Base-by-base conservation (phyloP, 768 basidiomycete genomes). In the Suillus hirtellus region DNA sequence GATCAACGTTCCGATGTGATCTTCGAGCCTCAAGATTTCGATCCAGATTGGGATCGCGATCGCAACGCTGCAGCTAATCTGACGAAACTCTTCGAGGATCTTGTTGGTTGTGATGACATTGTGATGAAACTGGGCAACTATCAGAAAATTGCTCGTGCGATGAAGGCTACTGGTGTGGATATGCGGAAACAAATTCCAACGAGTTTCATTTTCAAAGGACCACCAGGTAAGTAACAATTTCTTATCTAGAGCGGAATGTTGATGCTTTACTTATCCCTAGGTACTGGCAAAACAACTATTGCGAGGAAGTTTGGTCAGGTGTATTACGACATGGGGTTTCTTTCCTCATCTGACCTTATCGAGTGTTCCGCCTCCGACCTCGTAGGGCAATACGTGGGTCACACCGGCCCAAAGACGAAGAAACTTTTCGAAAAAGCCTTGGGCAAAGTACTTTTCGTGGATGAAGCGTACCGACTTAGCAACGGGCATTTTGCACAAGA, bases 311-410 rank as follows among this genome's bases (percentile, higher is more conserved):
- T 88, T 64, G 86, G 87, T 0, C 78, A 86, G 62, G 83, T 88
- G 17, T 88, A 83, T 66, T 87, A 80, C 60, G 83, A 88, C 65
- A 86, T 88, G 85, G 86, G 86, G 0, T 78, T 86, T 64, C 71
- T 87, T 9, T 73, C 79, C 35, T 79, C 77, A 1, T 31, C 67
- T 2, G 80, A 87, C n/a, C 87, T 90, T 47, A 70, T 83, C 9
- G 89, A 90, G 70, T 87, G 87, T 70, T 89, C 89, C 0, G 88
- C 87, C 0, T 81, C 88, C 1, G 89, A 90, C 65, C 78, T 91
- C 37, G 84, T 90, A 1, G 89, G 85, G 1, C 79, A 89, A 67
- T 90, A 85, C 58, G 83, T 90, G 10, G 89, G 89, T 6, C 88
- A 90, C 0, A 90, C 89, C 0, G 89, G 89, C 0, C 88, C 87